These are phyloP conservation scores for Aspergillus homomorphus DNA, from an alignment of 495 filamentous ascomycete species.

Conservation along the genomic window DNA sequence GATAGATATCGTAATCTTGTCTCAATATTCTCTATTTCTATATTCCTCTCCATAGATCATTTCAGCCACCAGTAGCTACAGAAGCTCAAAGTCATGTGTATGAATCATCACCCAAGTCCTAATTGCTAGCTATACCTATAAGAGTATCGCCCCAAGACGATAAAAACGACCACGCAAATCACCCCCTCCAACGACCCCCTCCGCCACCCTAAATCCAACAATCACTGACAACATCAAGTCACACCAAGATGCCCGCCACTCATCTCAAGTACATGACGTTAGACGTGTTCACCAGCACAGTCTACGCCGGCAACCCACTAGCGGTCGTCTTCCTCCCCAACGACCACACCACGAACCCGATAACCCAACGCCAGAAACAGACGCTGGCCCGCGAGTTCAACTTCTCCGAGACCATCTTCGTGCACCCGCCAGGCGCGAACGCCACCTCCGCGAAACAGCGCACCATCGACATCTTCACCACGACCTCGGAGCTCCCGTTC, in stretches of 20 bases:
- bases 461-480: slow-evolving; percentile 71
- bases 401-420: slow-evolving; percentile 78
- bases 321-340: slow-evolving; percentile 42
- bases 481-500: slow-evolving; percentile 61
- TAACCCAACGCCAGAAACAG: slow-evolving; percentile 43
- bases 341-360: slow-evolving; percentile 5
- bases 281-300: slow-evolving; percentile 44
- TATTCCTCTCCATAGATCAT: too few species aligned
- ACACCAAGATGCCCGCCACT: background rate
- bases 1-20: too few species aligned
- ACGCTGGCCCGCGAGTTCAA: slow-evolving; percentile 77
- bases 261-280: slow-evolving; percentile 20
- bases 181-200: too few species aligned
- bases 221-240: background rate
- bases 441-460: slow-evolving; percentile 15
- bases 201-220: background rate
- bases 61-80: too few species aligned
- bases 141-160: too few species aligned
- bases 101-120: too few species aligned
- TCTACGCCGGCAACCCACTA: slow-evolving; percentile 40
- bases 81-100: too few species aligned
- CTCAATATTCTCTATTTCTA: too few species aligned
- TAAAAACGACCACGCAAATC: too few species aligned
- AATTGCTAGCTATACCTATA: too few species aligned
- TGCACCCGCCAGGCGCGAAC: slow-evolving; percentile 43